Percentiles rank a stretch among this genome's conserved stretches.
Conservation (phyloP, 352 stramenopile species). For the Pythium rhizo-oryzae region DNA sequence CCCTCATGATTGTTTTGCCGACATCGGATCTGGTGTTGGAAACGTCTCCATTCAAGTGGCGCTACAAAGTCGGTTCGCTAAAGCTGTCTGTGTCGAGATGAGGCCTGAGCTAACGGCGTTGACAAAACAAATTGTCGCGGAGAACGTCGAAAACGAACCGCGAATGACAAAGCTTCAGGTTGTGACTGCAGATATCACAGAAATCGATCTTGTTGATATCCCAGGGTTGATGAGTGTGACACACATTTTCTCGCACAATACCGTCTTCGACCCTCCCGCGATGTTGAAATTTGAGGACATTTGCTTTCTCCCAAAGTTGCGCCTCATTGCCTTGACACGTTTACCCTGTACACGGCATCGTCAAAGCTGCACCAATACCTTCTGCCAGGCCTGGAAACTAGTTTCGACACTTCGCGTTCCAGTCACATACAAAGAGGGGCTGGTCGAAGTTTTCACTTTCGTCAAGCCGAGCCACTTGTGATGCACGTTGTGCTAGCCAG, state of each 20-base stretch:
- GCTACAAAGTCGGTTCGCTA: constrained; percentile 1
- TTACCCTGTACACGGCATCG: background rate
- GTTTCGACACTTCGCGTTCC: background rate
- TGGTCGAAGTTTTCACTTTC: constrained; percentile 7
- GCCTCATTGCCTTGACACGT: background rate
- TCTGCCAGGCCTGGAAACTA: constrained; percentile 8
- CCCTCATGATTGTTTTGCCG: background rate
- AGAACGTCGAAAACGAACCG: background rate
- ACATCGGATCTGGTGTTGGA: constrained; percentile 13
- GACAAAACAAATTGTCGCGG: background rate
- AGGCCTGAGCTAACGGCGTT: background rate
- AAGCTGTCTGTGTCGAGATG: constrained; percentile 9
- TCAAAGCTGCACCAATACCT: background rate
- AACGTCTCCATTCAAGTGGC: constrained; percentile 12
- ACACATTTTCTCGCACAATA: constrained; percentile 16
- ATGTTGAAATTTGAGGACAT: background rate
- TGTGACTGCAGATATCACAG: constrained; percentile 1
- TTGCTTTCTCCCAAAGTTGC: constrained; percentile 6
- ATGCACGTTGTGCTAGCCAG: no score
- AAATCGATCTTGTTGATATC: background rate
- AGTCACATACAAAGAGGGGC: constrained; percentile 1
- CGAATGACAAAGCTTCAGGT: constrained; percentile 5
- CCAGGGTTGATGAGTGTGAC: background rate
- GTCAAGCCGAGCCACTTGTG: background rate
- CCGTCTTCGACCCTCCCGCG: background rate